A percentile compares a stretch with the other conserved stretches of the same genome.
Conservation (phyloP, 257 asterid genomes). For the Orobanche coerulescens region DNA sequence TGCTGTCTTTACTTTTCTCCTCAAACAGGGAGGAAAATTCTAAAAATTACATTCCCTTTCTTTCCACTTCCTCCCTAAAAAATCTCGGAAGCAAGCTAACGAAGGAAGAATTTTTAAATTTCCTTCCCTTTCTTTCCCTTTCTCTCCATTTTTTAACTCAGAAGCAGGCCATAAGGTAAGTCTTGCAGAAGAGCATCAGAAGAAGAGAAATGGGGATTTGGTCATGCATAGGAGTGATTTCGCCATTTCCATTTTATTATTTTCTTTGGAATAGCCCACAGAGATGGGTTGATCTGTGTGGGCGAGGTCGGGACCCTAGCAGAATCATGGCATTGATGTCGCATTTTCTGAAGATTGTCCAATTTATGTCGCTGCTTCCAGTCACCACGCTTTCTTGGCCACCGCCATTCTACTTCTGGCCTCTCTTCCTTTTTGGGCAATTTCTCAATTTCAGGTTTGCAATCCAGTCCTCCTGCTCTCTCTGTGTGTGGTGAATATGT, state of each 20-base stretch:
- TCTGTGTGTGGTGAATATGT: neutral
- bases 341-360: constrained; percentile 60
- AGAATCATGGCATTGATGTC: constrained; percentile 63
- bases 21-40: no score
- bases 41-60: no score
- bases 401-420: constrained; percentile 82
- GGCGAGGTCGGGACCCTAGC: constrained; percentile 62
- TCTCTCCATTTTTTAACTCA: no score
- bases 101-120: no score
- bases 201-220: constrained; percentile 46
- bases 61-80: no score
- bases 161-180: neutral
- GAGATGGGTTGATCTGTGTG: constrained; percentile 74
- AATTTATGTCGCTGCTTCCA: constrained; percentile 48
- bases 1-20: no score
- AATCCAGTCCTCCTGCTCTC: constrained; percentile 2
- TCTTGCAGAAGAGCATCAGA: neutral
- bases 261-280: constrained; percentile 74
- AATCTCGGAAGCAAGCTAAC: no score
- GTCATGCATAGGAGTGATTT: constrained; percentile 59
- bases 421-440: constrained; percentile 71
- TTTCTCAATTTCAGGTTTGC: constrained; percentile 78
- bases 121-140: no score
- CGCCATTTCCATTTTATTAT: constrained; percentile 82
- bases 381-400: constrained; percentile 80